phyloP scores from a whole-genome alignment of 176 grass and related monocot species.

The Paspalum vaginatum region DNA sequence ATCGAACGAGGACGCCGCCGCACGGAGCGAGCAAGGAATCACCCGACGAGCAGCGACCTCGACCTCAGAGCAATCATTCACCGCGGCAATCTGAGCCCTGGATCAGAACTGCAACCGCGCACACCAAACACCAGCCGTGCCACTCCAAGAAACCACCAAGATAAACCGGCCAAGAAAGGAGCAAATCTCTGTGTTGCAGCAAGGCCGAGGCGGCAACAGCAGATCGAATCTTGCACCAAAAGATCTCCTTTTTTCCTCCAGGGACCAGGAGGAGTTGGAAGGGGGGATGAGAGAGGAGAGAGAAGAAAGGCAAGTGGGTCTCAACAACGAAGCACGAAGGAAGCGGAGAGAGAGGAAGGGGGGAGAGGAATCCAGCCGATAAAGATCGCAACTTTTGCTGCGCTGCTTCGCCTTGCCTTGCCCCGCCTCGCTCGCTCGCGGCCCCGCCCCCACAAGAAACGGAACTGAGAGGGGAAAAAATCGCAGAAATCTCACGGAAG shows the following conservation, averaged over 20 bases:
- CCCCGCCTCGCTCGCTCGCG: background rate
- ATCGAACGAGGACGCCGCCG: constrained; percentile 9
- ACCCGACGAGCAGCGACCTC: background rate
- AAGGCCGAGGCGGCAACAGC: constrained; percentile 1
- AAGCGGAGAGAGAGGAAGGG: constrained; percentile 1
- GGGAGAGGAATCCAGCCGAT: constrained; percentile 40
- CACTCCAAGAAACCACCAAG: constrained; percentile 28
- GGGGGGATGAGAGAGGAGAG: constrained; percentile 19
- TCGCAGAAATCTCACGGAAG: constrained; percentile 22
- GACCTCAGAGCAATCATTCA: background rate
- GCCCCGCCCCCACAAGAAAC: constrained; percentile 35
- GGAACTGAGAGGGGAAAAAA: background rate
- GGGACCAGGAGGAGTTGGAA: constrained; percentile 47
- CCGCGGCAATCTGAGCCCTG: constrained; percentile 26
- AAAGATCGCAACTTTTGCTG: constrained; percentile 55
- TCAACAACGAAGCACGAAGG: constrained; percentile 34
- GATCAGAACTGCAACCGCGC: constrained; percentile 30
- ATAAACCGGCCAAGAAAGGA: constrained; percentile 27
- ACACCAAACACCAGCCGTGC: background rate
- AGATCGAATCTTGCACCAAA: constrained; percentile 50
- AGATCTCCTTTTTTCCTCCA: constrained; percentile 30
- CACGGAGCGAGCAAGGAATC: constrained; percentile 4
- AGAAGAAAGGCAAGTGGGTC: constrained; percentile 28
- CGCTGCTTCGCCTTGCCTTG: constrained; percentile 9
- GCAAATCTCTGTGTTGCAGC: constrained; percentile 23